Evolutionary conservation across 352 stramenopile species (phyloP), one percentile per base, ranked within the genome.

Genomic region (Elongisporangium senticosum): DNA sequence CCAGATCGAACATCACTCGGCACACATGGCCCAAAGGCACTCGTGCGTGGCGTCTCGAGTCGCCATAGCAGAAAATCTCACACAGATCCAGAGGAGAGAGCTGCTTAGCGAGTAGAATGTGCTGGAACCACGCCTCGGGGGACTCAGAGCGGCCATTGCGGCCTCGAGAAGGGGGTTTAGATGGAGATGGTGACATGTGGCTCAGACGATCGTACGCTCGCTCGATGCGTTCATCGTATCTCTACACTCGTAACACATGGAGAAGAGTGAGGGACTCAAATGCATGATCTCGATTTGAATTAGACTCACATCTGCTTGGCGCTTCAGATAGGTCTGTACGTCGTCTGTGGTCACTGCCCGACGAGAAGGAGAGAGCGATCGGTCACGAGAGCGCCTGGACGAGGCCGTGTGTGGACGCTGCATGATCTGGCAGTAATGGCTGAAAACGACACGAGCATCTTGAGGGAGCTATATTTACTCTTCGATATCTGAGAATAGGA

Each of bases 61-160:
- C 63, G 11, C 73, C 77, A 21, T 65, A 80, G 17, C 64, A 86
- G 43, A 89, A 85, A 4, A 64, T 17, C 13, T 89, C 79, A 40
- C 67, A 83, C 21, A 89, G 43, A 64, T 89, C 77, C 0, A 86
- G 61, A 7, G 77, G 74, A 3, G 73, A 85, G 3, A 89, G 39
- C 48, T 75, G 58, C 26, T 75, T 79, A 5, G 37, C 23, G 20
- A 56, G 43, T 53, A 89, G 65, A 17, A 89, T 63, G 15, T 69
- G 75, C n/a, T 79, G 69, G 39, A 89, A 86, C 73, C 77, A 87
- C 11, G 62, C 62, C 19, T 83, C 69, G 0, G 75, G 75, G 0
- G 63, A 73, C 52, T 83, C 75, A 21, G 11, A 52, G 4, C 62
- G 21, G 3, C 55, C 28, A 50, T 49, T 64, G 11, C 43, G 24